Evolutionary conservation across 805 yeast species (phyloP), one percentile per base, ranked within the genome.

Genomic region (Starmera quercuum): DNA sequence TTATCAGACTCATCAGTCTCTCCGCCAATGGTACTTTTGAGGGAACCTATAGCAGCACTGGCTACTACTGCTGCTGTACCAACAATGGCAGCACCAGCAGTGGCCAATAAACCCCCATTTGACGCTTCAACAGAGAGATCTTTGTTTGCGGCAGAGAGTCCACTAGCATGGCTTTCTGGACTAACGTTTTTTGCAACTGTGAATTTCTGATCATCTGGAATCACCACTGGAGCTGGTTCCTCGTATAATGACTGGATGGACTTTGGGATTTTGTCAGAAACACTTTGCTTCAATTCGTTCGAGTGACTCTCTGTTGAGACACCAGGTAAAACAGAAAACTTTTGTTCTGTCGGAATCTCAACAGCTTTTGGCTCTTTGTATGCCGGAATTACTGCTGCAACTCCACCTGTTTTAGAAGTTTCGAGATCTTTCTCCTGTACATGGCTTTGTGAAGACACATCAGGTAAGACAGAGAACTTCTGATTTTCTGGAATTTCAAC

Each of bases 291-390:
- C n/a, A n/a, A 15, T 28, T 33, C 37, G 17, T 32, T 29, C 20
- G 28, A 21, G 18, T 20, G 38, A n/a, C 41, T 18, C 20, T 19
- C 29, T 5, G 37, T 29, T 5, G 42, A 29, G 11, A 39, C 37
- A 34, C 24, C 34, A 10, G 38, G 34, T 17, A 29, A 39, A n/a
- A 39, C 44, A 20, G 32, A 14, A 23, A 44, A 44, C 34, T 46
- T 44, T 24, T 47, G 49, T 2, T 37, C 35, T 14, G 18, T 40
- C 33, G 51, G 53, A 13, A 46, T 41, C 23, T 34, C 47, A 23
- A 44, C 45, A 15, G 45, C 36, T 15, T 27, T 32, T 8, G 44
- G 39, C 26, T 41, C 46, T 5, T 29, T 19, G 28, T 45, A 42
- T 7, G 10, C 15, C 22, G 27, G 7, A 30, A 11, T 16, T 15